Evolutionary conservation across 2,329 filamentous ascomycete species (phyloP), one percentile per base, ranked within the genome.

Genomic region (Myrmaecium sp.): DNA sequence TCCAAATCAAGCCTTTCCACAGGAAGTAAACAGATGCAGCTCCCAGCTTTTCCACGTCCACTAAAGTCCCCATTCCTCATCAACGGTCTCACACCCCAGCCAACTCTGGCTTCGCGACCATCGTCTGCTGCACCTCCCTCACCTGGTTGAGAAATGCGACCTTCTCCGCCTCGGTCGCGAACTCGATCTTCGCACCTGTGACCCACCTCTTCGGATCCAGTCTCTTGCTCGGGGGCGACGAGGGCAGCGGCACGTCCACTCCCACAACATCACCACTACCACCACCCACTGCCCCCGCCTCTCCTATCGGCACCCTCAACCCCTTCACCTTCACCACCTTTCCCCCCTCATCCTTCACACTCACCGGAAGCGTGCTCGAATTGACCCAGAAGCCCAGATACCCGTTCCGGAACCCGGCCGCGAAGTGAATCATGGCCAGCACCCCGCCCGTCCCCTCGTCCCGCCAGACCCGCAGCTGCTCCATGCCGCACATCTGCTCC

Each of bases 401-500:
- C 1, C 56, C 55, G 5, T 47, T 42, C 12, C 54, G 44, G 23
- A 60, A 60, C 9, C 51, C 50, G 0, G 54, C 51, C 3, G 43
- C 48, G 23, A 57, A 55, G 29, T 60, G 56, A 19, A 60, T 52
- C 4, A 59, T 41, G 0, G 51, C 55, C 17, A 60, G 42, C 11
- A 60, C 45, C 12, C 53, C 57, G 11, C 49, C 50, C 0, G 42
- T 47, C 1, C 49, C 51, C 14, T 53, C 47, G 23, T 61, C 56
- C 33, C 57, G 49, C 57, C 57, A 62, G 0, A 61, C 38, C 4
- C 58, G 46, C 3, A 61, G 42, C 18, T 55, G 55, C 31, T 62
- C 58, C 31, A 60, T 53, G 12, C 52, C 57, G 28, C 57, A 58
- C 43, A 62, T 57, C 36, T 60, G 57, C 34, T 60, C 56, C 28